Evolutionary conservation across 192 early-diverging fungal genomes (phyloP), one percentile per base, ranked within the genome.

Genomic region (Coemansia sp.): DNA sequence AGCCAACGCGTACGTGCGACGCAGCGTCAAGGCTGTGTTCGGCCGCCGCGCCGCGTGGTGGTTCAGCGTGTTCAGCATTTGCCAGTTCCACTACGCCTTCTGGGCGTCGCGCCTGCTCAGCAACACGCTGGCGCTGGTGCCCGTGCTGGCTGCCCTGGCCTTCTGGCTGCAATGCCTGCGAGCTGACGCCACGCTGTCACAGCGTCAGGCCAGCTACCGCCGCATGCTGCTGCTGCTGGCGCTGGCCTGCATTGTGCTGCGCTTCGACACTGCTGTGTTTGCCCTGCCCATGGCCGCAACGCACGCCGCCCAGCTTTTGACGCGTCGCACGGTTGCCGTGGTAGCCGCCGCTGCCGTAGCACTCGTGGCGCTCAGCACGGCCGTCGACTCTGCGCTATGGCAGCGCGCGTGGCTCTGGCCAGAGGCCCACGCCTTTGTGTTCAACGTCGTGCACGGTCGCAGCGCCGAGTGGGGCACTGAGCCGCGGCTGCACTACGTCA

Each of bases 51-150:
- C 71, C 11, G 66, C 70, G 7, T 21, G 42, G 27, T 73, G 69
- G 71, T 79, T 66, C 54, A 24, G 80, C 69, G 22, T 80, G 76
- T 38, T 69, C 50, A 12, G 80, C 72, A 27, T 91, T 80, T 83
- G 71, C 53, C 94, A 97, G 66, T 96, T 98, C 69, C 94, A 98
- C 65, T 75, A 86, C 50, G 73, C 86, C 30, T 98, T 93, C 68
- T 97, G 95, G 91, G 86, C 85, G 18, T 88, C 85, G 7, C 84
- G 94, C 46, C 85, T 91, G 33, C 76, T 98, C 40, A 91, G 92
- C 7, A 98, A 97, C 66, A 89, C 87, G 9, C 83, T 94, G 62
- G 93, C 89, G 0, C 78, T 95, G 38, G 81, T 86, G 23, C 70
- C 90, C 12, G 80, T 85, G 55, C 83, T 81, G 19, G 13, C 66